Percentiles rank a stretch among this genome's conserved stretches.
Evolutionary conservation across 306 rosid species (phyloP).

Genomic region (Rosa multiflora): DNA sequence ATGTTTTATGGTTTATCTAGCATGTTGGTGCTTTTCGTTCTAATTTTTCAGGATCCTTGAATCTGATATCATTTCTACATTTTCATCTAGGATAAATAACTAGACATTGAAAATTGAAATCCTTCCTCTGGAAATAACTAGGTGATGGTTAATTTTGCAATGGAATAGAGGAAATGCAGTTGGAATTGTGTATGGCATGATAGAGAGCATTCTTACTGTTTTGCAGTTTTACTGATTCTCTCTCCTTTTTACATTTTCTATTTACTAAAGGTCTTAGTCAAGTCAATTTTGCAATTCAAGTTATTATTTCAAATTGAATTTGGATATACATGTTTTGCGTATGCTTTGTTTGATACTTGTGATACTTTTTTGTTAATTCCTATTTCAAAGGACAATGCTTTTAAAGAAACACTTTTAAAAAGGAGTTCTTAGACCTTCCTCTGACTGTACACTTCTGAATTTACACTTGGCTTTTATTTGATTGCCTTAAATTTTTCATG

Average conservation of each 20-base stretch:
- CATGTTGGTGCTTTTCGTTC: neutral
- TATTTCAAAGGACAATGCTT: neutral
- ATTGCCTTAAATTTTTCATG: neutral
- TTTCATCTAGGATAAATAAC: neutral
- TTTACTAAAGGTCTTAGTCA: neutral
- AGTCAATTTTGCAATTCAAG: neutral
- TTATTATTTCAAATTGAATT: neutral
- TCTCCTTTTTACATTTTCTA: neutral
- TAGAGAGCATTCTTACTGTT: neutral
- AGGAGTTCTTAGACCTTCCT: neutral
- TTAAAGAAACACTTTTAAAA: neutral
- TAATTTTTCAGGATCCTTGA: neutral
- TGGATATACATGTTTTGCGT: neutral
- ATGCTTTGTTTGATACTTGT: neutral
- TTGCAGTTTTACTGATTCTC: neutral
- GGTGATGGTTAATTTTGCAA: neutral
- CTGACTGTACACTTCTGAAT: neutral
- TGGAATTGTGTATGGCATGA: neutral
- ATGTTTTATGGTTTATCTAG: neutral
- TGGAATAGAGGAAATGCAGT: neutral
- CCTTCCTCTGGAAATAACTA: neutral
- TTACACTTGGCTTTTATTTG: neutral
- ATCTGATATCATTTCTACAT: neutral
- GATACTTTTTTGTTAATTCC: neutral
- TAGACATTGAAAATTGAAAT: neutral